Conservation (phyloP, 306 rosid species). For the Cucurbita ficifolia region DNA sequence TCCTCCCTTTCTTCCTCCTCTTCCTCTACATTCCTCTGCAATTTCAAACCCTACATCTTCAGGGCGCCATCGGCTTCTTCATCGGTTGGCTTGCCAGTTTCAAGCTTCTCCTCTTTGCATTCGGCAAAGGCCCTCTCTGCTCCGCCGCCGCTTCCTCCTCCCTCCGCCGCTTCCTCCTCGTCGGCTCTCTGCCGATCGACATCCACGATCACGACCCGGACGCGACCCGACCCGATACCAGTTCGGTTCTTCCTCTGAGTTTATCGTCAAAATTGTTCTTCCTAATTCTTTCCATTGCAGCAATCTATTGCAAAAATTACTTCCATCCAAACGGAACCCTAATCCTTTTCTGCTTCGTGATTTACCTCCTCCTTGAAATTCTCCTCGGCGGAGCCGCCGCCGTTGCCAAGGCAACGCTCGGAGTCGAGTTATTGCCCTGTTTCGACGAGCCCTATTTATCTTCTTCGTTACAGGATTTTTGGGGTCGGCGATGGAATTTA, state of each 20-base stretch:
- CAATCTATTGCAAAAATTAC: not conserved
- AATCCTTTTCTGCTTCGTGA: slow-evolving; percentile 24
- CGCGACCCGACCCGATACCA: slow-evolving; percentile 13
- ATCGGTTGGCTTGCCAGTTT: slow-evolving; percentile 31
- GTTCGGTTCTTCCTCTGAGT: slow-evolving; percentile 15
- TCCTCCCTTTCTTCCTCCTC: slow-evolving; percentile 23
- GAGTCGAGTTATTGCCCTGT: slow-evolving; percentile 46
- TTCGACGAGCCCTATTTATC: slow-evolving; percentile 49
- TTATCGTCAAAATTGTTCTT: not conserved
- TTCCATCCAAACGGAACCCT: slow-evolving; percentile 26
- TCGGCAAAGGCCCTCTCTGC: slow-evolving; percentile 21
- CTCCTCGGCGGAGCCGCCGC: slow-evolving; percentile 22
- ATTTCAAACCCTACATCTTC: slow-evolving; percentile 19
- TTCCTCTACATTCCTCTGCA: slow-evolving; percentile 37
- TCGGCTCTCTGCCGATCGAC: slow-evolving; percentile 60
- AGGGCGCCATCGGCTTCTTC: slow-evolving; percentile 19
- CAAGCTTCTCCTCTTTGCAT: slow-evolving; percentile 35
- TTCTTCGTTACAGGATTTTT: slow-evolving; percentile 55
- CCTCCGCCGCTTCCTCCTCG: slow-evolving; percentile 27
- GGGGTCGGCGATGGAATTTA: slow-evolving; percentile 76
- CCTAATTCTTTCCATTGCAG: not conserved
- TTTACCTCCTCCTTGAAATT: slow-evolving; percentile 40
- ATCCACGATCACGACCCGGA: slow-evolving; percentile 12
- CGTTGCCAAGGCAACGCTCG: slow-evolving; percentile 16
- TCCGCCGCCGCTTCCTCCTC: slow-evolving; percentile 26